Percentiles rank a stretch among this genome's conserved stretches.
Evolutionary conservation across 2,329 filamentous ascomycete genomes (phyloP).

Genomic region (Colletotrichum costaricense): DNA sequence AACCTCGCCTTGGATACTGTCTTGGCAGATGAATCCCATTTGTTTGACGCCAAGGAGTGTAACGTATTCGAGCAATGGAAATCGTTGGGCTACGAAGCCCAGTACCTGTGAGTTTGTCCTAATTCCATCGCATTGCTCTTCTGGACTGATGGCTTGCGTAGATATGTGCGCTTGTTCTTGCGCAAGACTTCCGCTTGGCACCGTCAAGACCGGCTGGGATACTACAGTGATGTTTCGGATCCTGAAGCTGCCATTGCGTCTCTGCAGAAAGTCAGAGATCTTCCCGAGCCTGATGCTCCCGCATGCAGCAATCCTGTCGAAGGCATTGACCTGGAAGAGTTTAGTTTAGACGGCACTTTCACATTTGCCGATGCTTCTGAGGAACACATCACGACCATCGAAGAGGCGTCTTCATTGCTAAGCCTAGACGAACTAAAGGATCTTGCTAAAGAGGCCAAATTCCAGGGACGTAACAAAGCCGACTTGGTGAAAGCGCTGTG

Average conservation of each 20-base stretch:
- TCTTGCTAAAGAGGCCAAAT: slow-evolving; percentile 86
- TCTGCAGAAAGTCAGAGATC: slow-evolving; percentile 67
- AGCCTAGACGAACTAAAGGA: slow-evolving; percentile 88
- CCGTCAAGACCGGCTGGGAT: slow-evolving; percentile 79
- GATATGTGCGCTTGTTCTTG: slow-evolving; percentile 92
- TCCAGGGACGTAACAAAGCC: slow-evolving; percentile 88
- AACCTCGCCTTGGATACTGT: slow-evolving; percentile 92
- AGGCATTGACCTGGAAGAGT: slow-evolving; percentile 53
- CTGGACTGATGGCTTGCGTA: slow-evolving; percentile 47
- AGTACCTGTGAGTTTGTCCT: slow-evolving; percentile 80
- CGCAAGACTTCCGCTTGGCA: slow-evolving; percentile 95
- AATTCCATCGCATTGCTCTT: not conserved
- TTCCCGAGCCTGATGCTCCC: slow-evolving; percentile 58
- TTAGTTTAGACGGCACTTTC: slow-evolving; percentile 67
- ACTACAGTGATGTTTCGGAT: slow-evolving; percentile 85
- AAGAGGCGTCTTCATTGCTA: slow-evolving; percentile 85
- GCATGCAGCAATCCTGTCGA: slow-evolving; percentile 38
- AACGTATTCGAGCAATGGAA: slow-evolving; percentile 83
- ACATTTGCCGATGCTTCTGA: slow-evolving; percentile 85
- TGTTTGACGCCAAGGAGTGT: slow-evolving; percentile 85
- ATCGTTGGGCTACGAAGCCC: slow-evolving; percentile 80
- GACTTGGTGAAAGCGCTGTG: slow-evolving; percentile 81
- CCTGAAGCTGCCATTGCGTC: slow-evolving; percentile 72
- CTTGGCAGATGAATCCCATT: slow-evolving; percentile 85
- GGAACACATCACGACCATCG: slow-evolving; percentile 77